Evolutionary conservation across 495 filamentous ascomycete genomes (phyloP).

Genomic region (Xylaria telfairii): DNA sequence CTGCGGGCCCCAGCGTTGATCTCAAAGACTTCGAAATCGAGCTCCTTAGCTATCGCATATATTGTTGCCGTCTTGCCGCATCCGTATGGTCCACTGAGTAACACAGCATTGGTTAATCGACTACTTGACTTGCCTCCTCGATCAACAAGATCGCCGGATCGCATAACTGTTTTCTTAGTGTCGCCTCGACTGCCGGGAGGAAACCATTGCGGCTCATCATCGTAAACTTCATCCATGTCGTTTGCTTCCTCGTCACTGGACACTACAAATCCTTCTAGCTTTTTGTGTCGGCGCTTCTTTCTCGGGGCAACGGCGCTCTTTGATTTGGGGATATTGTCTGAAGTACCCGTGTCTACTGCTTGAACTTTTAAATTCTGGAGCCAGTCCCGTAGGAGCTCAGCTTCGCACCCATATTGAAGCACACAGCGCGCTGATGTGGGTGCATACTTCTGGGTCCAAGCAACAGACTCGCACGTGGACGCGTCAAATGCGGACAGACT

Average conservation of each 20-base stretch:
- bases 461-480: conserved; percentile 70
- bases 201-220: conserved; percentile 65
- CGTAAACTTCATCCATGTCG: conserved; percentile 75
- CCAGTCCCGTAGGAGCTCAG: conserved; percentile 79
- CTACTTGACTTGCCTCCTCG: conserved; percentile 50
- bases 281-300: conserved; percentile 73
- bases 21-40: conserved; percentile 94
- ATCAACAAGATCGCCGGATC: conserved; percentile 56
- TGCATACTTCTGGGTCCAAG: conserved; percentile 89
- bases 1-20: conserved; percentile 83
- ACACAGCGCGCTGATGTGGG: conserved; percentile 73
- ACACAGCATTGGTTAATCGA: conserved; percentile 64
- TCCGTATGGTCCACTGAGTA: conserved; percentile 88
- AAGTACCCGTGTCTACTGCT: conserved; percentile 70
- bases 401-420: conserved; percentile 77
- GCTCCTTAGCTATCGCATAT: conserved; percentile 93
- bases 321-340: conserved; percentile 50
- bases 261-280: conserved; percentile 84
- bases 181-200: conserved; percentile 45
- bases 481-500: conserved; percentile 81
- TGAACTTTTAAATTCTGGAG: conserved; percentile 75
- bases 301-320: conserved; percentile 51
- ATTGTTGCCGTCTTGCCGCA: conserved; percentile 94
- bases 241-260: conserved; percentile 81
- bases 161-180: conserved; percentile 66